A percentile compares a stretch with the other conserved stretches of the same genome.
Evolutionary conservation across 495 filamentous ascomycete species (phyloP).

Genomic region (Amniculicola lignicola): DNA sequence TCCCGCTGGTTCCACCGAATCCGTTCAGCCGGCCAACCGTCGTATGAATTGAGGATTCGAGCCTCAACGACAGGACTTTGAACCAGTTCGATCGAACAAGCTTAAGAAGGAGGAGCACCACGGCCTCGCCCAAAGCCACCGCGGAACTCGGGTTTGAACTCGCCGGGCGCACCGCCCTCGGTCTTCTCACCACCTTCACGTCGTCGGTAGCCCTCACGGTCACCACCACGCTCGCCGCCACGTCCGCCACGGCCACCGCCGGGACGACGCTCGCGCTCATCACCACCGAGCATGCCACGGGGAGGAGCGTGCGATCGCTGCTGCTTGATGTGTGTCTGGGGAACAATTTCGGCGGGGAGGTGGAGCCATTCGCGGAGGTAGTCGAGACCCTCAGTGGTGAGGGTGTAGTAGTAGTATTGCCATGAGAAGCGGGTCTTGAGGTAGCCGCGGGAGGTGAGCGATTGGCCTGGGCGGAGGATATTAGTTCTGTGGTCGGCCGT

Average conservation of each 20-base stretch:
- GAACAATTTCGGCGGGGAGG: constrained; percentile 98
- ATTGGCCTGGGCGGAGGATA: constrained; percentile 55
- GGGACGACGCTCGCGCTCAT: constrained; percentile 73
- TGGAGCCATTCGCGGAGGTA: constrained; percentile 99
- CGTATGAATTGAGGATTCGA: too few species aligned
- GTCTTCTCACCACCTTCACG: constrained; percentile 85
- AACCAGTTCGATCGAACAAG: constrained; percentile 5
- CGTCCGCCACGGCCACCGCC: constrained; percentile 63
- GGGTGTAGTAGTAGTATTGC: constrained; percentile 99
- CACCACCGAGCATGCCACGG: constrained; percentile 96
- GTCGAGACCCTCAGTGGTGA: constrained; percentile 98
- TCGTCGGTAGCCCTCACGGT: constrained; percentile 63
- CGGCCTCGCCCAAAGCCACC: constrained; percentile 47
- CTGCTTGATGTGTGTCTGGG: constrained; percentile 99
- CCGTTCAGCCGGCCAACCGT: too few species aligned
- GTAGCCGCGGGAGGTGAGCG: constrained; percentile 92
- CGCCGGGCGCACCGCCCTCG: constrained; percentile 92
- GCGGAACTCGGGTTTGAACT: constrained; percentile 86
- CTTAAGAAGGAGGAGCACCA: constrained; percentile 64
- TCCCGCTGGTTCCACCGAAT: too few species aligned
- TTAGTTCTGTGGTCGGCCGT: too few species aligned
- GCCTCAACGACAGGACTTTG: neutral
- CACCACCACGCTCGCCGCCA: constrained; percentile 80
- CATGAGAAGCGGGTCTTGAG: constrained; percentile 99
- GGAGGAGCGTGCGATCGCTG: constrained; percentile 97